Evolutionary conservation across 176 grass and related monocot genomes (phyloP).

Genomic region (Zizania latifolia): DNA sequence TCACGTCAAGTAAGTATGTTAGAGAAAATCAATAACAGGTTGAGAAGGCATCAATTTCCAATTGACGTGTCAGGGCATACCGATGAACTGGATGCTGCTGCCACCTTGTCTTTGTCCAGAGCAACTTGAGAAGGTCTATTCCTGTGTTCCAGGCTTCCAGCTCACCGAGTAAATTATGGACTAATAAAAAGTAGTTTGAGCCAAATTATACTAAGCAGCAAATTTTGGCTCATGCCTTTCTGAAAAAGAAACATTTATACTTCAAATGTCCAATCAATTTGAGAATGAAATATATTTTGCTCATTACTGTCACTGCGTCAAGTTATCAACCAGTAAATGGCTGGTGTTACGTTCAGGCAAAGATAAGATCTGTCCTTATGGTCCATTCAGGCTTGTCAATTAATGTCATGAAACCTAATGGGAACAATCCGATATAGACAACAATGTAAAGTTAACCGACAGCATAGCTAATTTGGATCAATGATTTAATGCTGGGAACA

Average conservation of each 20-base stretch:
- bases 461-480: background rate
- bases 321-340: background rate
- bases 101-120: conserved; percentile 41
- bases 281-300: background rate
- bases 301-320: background rate
- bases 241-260: background rate
- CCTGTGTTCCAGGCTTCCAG: conserved; percentile 38
- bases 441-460: conserved; percentile 21
- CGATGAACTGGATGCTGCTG: conserved; percentile 18
- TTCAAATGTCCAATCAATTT: background rate
- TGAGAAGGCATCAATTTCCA: background rate
- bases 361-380: background rate
- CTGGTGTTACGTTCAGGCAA: conserved; percentile 1
- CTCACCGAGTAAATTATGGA: background rate
- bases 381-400: background rate
- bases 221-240: background rate
- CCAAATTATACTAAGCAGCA: background rate
- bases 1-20: too few relatives aligned
- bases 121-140: conserved; percentile 35
- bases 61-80: conserved; percentile 20
- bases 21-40: conserved; percentile 6
- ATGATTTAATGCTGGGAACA: background rate
- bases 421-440: background rate
- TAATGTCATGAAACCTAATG: background rate
- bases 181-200: background rate